Evolutionary conservation across 2,329 filamentous ascomycete species (phyloP).

Genomic region (Hypoxylon sp.): DNA sequence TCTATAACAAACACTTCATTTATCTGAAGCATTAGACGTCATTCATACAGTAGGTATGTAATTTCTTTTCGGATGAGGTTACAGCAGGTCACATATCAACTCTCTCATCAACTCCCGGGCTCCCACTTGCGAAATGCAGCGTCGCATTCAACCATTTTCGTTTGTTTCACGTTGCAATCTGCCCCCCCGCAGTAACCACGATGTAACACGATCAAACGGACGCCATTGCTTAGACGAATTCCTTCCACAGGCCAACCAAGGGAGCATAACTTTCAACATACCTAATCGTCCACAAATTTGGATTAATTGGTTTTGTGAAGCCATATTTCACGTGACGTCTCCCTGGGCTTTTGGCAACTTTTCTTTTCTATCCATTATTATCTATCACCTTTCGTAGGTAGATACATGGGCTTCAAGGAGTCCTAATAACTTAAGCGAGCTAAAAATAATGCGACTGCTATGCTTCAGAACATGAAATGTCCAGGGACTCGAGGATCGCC

Average conservation of each 20-base stretch:
- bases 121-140: constrained; percentile 15
- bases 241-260: background rate
- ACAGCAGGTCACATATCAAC: constrained; percentile 10
- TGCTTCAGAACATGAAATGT: background rate
- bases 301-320: background rate
- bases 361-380: background rate
- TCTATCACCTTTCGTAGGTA: background rate
- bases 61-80: background rate
- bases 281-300: background rate
- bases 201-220: constrained; percentile 37
- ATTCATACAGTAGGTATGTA: background rate
- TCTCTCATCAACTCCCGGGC: constrained; percentile 13
- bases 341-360: background rate
- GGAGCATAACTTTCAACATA: background rate
- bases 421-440: background rate
- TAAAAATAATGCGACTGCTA: background rate
- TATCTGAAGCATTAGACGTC: constrained; percentile 6
- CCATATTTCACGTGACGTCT: background rate
- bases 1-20: constrained; percentile 1
- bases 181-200: constrained; percentile 33
- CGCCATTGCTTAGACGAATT: constrained; percentile 15
- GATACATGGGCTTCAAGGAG: background rate
- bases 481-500: background rate
- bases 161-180: constrained; percentile 37
- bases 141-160: constrained; percentile 28